Evolutionary conservation across 1,284 basidiomycete species (phyloP).

Genomic region (Ceratobasidium sp.): DNA sequence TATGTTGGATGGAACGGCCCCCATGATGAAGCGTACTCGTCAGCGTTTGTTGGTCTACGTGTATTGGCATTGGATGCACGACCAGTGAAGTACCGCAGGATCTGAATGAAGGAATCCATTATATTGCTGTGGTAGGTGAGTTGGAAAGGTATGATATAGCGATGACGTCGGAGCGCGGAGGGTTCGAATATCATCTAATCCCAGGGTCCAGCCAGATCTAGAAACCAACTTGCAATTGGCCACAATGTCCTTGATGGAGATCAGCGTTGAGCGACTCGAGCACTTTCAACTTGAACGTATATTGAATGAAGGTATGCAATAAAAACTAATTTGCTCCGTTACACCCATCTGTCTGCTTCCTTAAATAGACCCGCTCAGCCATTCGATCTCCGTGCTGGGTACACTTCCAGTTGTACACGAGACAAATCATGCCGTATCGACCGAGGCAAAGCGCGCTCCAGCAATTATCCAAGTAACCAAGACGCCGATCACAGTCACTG

Average conservation of each 20-base stretch:
- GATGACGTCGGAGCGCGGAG: not conserved
- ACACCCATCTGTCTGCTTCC: not conserved
- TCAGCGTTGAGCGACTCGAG: constrained; percentile 43
- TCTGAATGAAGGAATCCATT: constrained; percentile 4
- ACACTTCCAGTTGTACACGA: constrained; percentile 46
- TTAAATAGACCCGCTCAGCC: constrained; percentile 57
- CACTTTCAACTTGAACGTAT: constrained; percentile 60
- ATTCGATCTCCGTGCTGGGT: constrained; percentile 57
- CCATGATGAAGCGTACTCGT: constrained; percentile 38
- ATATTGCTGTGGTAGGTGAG: not conserved
- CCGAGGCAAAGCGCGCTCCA: constrained; percentile 45
- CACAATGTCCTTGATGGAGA: not conserved
- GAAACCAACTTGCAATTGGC: not conserved
- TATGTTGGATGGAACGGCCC: constrained; percentile 42
- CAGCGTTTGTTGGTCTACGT: constrained; percentile 7
- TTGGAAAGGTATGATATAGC: not conserved
- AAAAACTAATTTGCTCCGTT: constrained; percentile 41
- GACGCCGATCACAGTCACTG: constrained; percentile 55
- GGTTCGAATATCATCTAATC: not conserved
- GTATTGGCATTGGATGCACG: constrained; percentile 25
- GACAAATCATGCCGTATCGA: constrained; percentile 38
- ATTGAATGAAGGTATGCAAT: constrained; percentile 61
- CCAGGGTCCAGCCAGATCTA: not conserved
- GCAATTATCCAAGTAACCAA: constrained; percentile 69
- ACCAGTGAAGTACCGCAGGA: constrained; percentile 29